Evolutionary conservation across 2,329 filamentous ascomycete genomes (phyloP).

Genomic region (Arthroderma uncinatum): DNA sequence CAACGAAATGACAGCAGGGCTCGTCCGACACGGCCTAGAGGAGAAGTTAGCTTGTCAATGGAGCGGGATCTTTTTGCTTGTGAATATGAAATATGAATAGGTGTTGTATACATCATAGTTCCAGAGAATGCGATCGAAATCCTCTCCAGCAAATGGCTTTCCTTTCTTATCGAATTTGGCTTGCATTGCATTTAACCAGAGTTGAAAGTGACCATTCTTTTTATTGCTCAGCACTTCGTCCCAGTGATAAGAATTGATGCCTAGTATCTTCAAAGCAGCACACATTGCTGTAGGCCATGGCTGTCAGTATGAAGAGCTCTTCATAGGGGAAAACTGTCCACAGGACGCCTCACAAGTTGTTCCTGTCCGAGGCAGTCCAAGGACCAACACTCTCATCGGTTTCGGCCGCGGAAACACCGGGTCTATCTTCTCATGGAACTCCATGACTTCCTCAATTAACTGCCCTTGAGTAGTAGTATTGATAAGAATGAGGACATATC

Average conservation of each 20-base stretch:
- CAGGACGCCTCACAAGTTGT: not conserved
- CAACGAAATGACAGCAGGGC: not conserved
- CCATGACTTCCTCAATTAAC: too few relatives aligned
- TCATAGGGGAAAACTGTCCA: too few relatives aligned
- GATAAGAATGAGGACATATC: too few relatives aligned
- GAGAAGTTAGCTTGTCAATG: not conserved
- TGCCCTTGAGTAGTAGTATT: too few relatives aligned
- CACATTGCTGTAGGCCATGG: not conserved
- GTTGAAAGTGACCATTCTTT: not conserved
- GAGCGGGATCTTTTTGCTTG: too few relatives aligned
- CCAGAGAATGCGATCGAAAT: not conserved
- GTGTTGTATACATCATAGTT: not conserved
- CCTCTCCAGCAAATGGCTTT: not conserved
- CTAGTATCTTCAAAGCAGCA: not conserved
- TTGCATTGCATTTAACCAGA: not conserved
- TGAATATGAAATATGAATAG: not conserved
- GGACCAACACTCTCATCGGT: not conserved
- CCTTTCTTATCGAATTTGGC: not conserved
- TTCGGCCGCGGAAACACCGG: not conserved
- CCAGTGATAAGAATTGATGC: not conserved
- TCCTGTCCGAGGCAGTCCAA: not conserved
- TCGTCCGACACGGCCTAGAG: not conserved
- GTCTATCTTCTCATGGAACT: not conserved
- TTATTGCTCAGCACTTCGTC: not conserved
- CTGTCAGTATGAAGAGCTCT: not conserved